Base-by-base conservation (phyloP, 306 rosid genomes). In the Begonia masoniana region DNA sequence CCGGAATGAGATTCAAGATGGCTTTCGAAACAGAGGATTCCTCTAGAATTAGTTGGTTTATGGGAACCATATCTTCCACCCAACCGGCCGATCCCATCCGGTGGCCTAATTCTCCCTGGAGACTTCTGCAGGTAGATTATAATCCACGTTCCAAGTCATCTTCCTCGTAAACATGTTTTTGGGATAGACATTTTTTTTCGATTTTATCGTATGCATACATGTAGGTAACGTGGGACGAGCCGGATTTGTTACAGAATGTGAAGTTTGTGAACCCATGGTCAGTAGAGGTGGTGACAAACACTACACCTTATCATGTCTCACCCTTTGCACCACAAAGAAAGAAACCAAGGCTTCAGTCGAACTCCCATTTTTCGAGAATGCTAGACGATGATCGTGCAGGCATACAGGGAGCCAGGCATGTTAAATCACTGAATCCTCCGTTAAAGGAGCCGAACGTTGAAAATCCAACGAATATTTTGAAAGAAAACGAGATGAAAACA, bases 381-480 rank as follows among this genome's bases (percentile, higher is more conserved):
- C 68, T 75, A 61, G 74, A 73, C 61, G 61, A 59, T 36, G 69
- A 66, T 68, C 69, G 82, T 62, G 76, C 86, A 70, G 77, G 96
- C 94, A 81, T 91, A 78, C 96, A 91, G 99, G 99, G 94, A 91
- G 94, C 96, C 99, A 91, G 99, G 99, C 99, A 91, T 78, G 74
- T 79, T 78, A 88, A 73, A 71, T 72, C 39, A 31, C 39, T 31
- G 39, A 31, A 31, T 31, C 39, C 8, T 31, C 39, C 7, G 5
- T 7, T 7, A 7, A 31, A 31, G 39, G 9, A 31, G 39, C 39
- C 39, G 39, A 31, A 31, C 5, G 7, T 31, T 2, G 39, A 6
- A 31, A 31, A 31, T 31, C 39, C 39, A 7, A 31, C 8, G 0
- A 31, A 31, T 5, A 31, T 31, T 31, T 31, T 31, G 7, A 31